phyloP scores from a whole-genome alignment of 1,284 basidiomycete genomes.

The Porodaedalea pini region DNA sequence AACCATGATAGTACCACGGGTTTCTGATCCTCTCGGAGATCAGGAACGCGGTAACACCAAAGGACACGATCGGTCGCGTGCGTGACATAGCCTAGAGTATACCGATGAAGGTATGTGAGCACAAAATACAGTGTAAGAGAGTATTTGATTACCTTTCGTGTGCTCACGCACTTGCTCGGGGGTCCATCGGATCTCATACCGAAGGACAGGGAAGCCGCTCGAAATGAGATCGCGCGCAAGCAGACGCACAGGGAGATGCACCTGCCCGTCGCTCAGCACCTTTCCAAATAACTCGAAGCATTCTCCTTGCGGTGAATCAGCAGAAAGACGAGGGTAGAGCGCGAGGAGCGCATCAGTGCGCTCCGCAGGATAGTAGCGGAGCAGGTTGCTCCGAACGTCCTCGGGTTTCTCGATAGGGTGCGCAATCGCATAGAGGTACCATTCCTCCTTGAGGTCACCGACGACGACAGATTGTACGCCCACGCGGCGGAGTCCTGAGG shows the following conservation, averaged over 20 bases:
- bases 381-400: constrained; percentile 56
- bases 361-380: constrained; percentile 55
- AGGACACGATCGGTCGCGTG: constrained; percentile 59
- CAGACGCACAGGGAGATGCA: constrained; percentile 63
- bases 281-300: constrained; percentile 50
- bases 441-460: constrained; percentile 72
- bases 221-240: constrained; percentile 56
- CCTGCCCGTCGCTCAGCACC: constrained; percentile 64
- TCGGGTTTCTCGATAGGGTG: constrained; percentile 46
- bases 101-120: neutral
- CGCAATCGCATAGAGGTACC: constrained; percentile 71
- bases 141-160: constrained; percentile 42
- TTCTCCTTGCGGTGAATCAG: constrained; percentile 39
- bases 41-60: constrained; percentile 41
- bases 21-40: constrained; percentile 40
- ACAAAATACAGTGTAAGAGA: neutral
- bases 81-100: constrained; percentile 55
- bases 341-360: constrained; percentile 45
- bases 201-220: constrained; percentile 56
- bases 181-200: constrained; percentile 69
- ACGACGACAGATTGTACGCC: constrained; percentile 60
- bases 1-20: constrained; percentile 50
- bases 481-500: constrained; percentile 47
- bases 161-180: constrained; percentile 48
- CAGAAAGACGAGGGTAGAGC: constrained; percentile 40